Evolutionary conservation across 78 protist species (phyloP), one percentile per base, ranked within the genome.

Genomic region (Dictyostelium purpureum): DNA sequence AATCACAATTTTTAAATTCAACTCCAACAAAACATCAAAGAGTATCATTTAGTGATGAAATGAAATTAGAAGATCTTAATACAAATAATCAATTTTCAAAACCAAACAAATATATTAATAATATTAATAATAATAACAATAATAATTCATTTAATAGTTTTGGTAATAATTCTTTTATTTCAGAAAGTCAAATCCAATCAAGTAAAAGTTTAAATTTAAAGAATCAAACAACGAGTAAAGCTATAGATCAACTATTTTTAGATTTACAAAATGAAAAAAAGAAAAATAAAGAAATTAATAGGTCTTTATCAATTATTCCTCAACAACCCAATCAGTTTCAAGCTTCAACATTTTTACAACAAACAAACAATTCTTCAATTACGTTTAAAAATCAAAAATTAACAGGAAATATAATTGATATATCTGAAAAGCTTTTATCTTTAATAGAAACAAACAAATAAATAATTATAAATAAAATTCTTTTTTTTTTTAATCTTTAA

Each of bases 61-160:
- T 79, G 71, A 40, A 43, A 16, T 24, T 79, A 10, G 77, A 79
- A 12, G 88, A 79, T 33, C 37, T 79, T 2, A 26, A 79, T 63
- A 35, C 49, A 18, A 37, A 16, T 38, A 38, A 21, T 49, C n/a
- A n/a, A n/a, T n/a, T n/a, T n/a, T n/a, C n/a, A n/a, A n/a, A 14
- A n/a, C 14, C 11, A 37, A 24, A 37, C 49, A 70, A 70, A 43
- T 37, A 74, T 40, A 28, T 21, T 37, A 38, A 18, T 16, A 79
- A 49, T 65, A 2, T 14, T 6, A 31, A 49, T 42, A 77, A 40
- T 28, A 31, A 63, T 21, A 78, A 51, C 6, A 74, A 74, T 38
- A 74, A 59, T n/a, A 52, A 74, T 19, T 5, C 4, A 14, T 12
- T 38, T 35, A 2, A 6, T 71, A 14, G 78, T 16, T 1, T 21